Percentiles rank a stretch among this genome's conserved stretches.
phyloP scores from a whole-genome alignment of 306 rosid species.

The Morella rubra region DNA sequence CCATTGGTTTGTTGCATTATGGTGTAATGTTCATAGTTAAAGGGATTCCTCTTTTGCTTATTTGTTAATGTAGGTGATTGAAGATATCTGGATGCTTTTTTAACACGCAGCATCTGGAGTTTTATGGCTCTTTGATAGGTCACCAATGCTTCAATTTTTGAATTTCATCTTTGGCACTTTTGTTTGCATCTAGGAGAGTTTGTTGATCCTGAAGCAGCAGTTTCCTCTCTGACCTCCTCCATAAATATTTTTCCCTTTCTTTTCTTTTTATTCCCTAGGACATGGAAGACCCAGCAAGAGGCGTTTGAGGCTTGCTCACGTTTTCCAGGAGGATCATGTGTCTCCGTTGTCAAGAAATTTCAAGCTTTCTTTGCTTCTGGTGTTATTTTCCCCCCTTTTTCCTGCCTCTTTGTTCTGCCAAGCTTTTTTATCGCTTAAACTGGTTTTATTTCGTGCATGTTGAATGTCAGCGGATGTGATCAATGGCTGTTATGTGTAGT shows the following conservation, averaged over 20 bases:
- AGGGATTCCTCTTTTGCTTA: background rate
- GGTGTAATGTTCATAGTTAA: background rate
- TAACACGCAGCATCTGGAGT: background rate
- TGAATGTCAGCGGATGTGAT: slow-evolving; percentile 6
- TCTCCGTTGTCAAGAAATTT: background rate
- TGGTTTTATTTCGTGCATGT: background rate
- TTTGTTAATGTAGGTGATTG: background rate
- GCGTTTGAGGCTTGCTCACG: background rate
- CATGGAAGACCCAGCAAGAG: no score
- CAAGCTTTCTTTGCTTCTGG: background rate
- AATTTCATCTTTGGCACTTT: slow-evolving; percentile 8
- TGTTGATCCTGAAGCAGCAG: background rate
- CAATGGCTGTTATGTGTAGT: background rate
- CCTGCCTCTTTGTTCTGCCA: background rate
- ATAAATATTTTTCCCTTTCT: no score
- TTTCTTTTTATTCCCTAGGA: no score
- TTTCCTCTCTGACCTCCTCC: slow-evolving; percentile 8
- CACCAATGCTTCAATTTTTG: background rate
- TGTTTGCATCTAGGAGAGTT: slow-evolving; percentile 6
- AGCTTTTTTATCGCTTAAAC: background rate
- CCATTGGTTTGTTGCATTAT: background rate
- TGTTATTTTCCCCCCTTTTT: background rate
- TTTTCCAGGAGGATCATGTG: background rate
- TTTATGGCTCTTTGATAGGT: background rate
- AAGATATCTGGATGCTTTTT: background rate